A percentile compares a stretch with the other conserved stretches of the same genome.
Evolutionary conservation across 768 basidiomycete species (phyloP).

Genomic region (Hysterangium stoloniferum): DNA sequence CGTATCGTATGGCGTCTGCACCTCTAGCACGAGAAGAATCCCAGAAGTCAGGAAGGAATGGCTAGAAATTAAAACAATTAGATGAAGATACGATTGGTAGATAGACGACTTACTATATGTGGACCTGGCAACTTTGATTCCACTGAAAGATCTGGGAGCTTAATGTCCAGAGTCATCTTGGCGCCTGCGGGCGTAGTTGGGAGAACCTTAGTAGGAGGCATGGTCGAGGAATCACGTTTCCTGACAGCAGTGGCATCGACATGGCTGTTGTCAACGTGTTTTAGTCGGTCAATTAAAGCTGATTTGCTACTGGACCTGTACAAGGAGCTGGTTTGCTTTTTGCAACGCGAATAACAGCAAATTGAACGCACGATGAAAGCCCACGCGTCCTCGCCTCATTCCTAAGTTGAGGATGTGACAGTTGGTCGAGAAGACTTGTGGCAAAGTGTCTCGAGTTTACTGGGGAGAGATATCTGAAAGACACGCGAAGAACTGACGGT

Average conservation of each 20-base stretch:
- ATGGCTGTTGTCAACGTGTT: slow-evolving; percentile 28
- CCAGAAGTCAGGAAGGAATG: slow-evolving; percentile 54
- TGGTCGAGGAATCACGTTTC: slow-evolving; percentile 15
- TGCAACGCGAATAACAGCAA: slow-evolving; percentile 3
- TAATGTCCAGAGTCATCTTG: slow-evolving; percentile 34
- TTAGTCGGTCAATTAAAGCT: slow-evolving; percentile 44
- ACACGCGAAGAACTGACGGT: slow-evolving; percentile 11
- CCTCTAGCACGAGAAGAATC: slow-evolving; percentile 36
- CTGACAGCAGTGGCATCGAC: slow-evolving; percentile 19
- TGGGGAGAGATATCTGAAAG: slow-evolving; percentile 17
- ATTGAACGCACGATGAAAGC: slow-evolving; percentile 38
- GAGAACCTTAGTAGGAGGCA: slow-evolving; percentile 23
- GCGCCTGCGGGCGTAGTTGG: slow-evolving; percentile 21
- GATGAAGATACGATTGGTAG: slow-evolving; percentile 11
- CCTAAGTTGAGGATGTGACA: slow-evolving; percentile 41
- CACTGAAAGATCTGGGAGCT: slow-evolving; percentile 46
- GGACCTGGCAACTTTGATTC: slow-evolving; percentile 33
- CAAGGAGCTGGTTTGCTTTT: slow-evolving; percentile 10
- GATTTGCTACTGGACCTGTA: slow-evolving; percentile 54
- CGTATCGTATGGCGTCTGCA: slow-evolving; percentile 17
- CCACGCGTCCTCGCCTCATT: slow-evolving; percentile 49
- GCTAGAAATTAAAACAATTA: slow-evolving; percentile 30
- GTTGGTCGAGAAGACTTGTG: slow-evolving; percentile 47
- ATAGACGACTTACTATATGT: slow-evolving; percentile 49
- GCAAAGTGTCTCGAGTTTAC: slow-evolving; percentile 30